Evolutionary conservation across 768 basidiomycete species (phyloP).

Genomic region (Pisolithus sp.): DNA sequence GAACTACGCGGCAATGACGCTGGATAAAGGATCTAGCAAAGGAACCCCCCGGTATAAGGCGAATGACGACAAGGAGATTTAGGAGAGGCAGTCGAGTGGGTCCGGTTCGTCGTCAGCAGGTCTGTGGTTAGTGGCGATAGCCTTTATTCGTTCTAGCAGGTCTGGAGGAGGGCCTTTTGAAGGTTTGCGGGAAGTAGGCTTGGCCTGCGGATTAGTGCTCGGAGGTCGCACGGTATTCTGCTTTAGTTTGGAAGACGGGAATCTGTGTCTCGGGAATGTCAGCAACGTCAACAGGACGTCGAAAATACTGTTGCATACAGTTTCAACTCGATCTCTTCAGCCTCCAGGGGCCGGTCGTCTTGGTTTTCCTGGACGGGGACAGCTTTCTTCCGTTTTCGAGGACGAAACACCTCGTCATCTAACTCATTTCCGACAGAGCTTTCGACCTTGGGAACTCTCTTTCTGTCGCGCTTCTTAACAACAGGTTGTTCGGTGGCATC

Average conservation of each 20-base stretch:
- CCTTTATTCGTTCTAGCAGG: constrained; percentile 33
- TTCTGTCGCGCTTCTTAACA: background rate
- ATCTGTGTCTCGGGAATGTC: background rate
- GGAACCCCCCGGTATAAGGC: too few species aligned
- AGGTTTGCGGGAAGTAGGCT: constrained; percentile 8
- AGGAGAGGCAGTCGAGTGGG: constrained; percentile 42
- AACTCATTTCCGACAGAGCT: background rate
- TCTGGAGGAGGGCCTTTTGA: constrained; percentile 34
- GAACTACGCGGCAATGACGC: background rate
- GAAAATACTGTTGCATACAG: constrained; percentile 7
- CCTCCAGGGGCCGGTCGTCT: constrained; percentile 20
- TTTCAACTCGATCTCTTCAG: constrained; percentile 9
- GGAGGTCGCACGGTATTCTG: constrained; percentile 22
- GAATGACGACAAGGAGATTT: constrained; percentile 7
- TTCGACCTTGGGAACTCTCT: background rate
- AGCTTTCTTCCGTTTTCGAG: constrained; percentile 9
- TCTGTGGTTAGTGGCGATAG: constrained; percentile 19
- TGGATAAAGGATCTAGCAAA: background rate
- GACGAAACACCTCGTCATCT: background rate
- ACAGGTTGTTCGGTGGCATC: background rate
- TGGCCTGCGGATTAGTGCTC: background rate
- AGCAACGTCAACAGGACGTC: background rate
- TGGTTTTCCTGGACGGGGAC: constrained; percentile 10
- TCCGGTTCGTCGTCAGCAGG: constrained; percentile 31
- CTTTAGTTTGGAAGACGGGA: constrained; percentile 26